Conservation (phyloP, 495 filamentous ascomycete species). For the Penicillium subrubescens region DNA sequence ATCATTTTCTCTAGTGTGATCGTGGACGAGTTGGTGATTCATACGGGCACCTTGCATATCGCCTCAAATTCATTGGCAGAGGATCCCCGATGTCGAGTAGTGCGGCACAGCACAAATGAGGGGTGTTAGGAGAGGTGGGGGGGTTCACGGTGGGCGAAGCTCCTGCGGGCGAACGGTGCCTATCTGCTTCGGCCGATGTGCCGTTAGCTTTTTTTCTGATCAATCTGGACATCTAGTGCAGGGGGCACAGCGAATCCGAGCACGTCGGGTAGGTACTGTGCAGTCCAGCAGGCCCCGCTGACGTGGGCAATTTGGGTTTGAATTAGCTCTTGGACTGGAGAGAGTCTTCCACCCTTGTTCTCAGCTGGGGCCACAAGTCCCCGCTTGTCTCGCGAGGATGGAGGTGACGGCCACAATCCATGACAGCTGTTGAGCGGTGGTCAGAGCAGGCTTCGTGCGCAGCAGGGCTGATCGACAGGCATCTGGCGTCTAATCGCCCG, state of each 20-base stretch:
- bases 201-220: conserved; percentile 10
- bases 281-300: conserved; percentile 22
- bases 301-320: conserved; percentile 24
- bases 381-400: not conserved
- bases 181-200: conserved; percentile 14
- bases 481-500: conserved; percentile 23
- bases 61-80: conserved; percentile 12
- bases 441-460: conserved; percentile 7
- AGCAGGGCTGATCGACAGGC: conserved; percentile 18
- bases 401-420: not conserved
- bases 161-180: conserved; percentile 25
- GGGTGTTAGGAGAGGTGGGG: not conserved
- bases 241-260: conserved; percentile 21
- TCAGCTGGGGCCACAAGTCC: conserved; percentile 10
- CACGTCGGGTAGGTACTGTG: conserved; percentile 12
- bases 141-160: not conserved
- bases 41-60: conserved; percentile 23
- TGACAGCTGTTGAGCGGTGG: not conserved
- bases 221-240: conserved; percentile 16
- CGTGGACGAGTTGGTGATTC: conserved; percentile 22
- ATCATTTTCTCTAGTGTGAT: not conserved
- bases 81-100: conserved; percentile 2
- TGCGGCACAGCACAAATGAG: not conserved
- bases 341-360: conserved; percentile 16
- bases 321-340: conserved; percentile 3